Evolutionary conservation across 805 yeast genomes (phyloP), one percentile per base, ranked within the genome.

Genomic region (Wickerhamomyces queroliae): DNA sequence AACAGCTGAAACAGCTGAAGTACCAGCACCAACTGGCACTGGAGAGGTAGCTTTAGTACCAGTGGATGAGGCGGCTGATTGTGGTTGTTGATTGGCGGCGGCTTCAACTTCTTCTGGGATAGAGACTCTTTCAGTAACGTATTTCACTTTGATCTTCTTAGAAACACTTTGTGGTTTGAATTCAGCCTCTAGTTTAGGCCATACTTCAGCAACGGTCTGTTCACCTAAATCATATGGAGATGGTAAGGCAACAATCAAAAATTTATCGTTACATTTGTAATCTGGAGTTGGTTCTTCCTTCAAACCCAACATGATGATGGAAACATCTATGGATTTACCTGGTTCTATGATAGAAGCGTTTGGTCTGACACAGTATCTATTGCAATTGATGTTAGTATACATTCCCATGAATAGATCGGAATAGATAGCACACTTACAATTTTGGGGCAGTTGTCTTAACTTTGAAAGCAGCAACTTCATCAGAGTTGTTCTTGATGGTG

Each of bases 371-470:
- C 96, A 87, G 70, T 90, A 74, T 24, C 55, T 48, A 28, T 39
- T 42, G 43, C 40, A 37, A 26, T n/a, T 17, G 40, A 36, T 35
- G 40, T 39, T 40, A 22, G 29, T 29, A 5, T 11, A 3, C 5
- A 25, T 21, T 9, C 7, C n/a, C 16, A 7, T 15, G 7, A 11
- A 10, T 24, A 12, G 22, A 9, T 15, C 20, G 19, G 13, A 35
- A 36, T 19, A 33, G 32, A 26, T 38, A 12, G 19, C 20, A 18
- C 22, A 50, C 64, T 9, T 49, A 83, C 63, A 87, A 70, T 63
- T 87, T 90, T 45, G 99, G 99, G 9, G 98, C 97, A 7, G 99
- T 93, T 34, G 99, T 91, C 68, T 91, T 93, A 58, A 93, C 97
- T 69, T 93, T 93, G 73, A 88, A 93, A 23, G 96, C 96, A 33